Evolutionary conservation across 78 protist genomes (phyloP), one percentile per base, ranked within the genome.

Genomic region (Dictyostelium brefeldianum): DNA sequence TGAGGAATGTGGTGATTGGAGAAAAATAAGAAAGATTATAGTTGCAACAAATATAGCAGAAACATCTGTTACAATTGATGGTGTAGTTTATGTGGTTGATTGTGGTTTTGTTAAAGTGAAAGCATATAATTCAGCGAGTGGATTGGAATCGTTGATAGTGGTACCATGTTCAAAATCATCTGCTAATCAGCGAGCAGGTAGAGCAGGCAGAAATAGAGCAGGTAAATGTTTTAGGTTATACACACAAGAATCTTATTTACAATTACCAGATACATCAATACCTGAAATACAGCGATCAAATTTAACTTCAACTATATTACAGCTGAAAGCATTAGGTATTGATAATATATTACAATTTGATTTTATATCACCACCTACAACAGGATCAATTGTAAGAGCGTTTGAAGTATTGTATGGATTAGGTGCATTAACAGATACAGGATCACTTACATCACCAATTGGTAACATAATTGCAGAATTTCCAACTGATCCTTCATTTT

Each of bases 11-110:
- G 65, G 65, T 46, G 70, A 78, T 56, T 69, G 70, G 4, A 81
- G 95, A 29, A 95, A 92, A 43, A 18, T 20, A 15, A 78, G 99
- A 53, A 98, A 99, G 96, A 78, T 98, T 11, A 96, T 99, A 14
- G 36, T 99, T 1, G 29, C 98, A 4, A 99, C 99, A 2, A 98
- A 99, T 81, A 97, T 99, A 59, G 99, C 99, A 3, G 99, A 99
- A 92, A 97, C 99, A 5, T 94, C 98, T 10, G 78, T 99, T 14
- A 97, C 99, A 43, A 98, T 98, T 15, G 98, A 98, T 89, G 99
- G 98, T 54, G 83, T 98, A 10, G 97, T 89, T 6, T 96, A 87
- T 69, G 99, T 99, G 0, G 92, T 99, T n/a, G 99, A 99, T 81
- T 51, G 92, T 25, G 98, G 99, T 17, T 96, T 97, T 29, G 96